These are phyloP conservation scores for Babesia ovis DNA, from an alignment of 169 alveolate species.

Conservation along the genomic window DNA sequence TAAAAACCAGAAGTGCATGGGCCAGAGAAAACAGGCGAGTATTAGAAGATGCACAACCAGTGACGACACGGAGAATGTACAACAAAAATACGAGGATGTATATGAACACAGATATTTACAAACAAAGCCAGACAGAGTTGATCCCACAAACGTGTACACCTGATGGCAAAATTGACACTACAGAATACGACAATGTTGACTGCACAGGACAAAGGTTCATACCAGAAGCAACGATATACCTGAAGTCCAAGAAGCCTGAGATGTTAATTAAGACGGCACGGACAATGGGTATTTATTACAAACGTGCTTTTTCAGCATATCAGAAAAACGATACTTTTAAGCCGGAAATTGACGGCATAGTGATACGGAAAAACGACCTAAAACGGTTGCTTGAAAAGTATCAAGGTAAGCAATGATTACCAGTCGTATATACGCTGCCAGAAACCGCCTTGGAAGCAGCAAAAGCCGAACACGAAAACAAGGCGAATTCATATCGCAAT, in stretches of 20 bases:
- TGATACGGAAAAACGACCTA: constrained; percentile 13
- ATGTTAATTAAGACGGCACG: constrained; percentile 16
- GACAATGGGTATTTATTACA: constrained; percentile 12
- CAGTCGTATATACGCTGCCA: neutral
- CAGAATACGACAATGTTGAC: constrained; percentile 42
- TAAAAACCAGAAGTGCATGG: constrained; percentile 56
- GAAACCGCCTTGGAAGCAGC: constrained; percentile 6
- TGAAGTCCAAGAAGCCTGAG: constrained; percentile 26
- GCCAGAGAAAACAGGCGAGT: constrained; percentile 44
- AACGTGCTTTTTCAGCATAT: constrained; percentile 47
- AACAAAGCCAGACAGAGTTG: constrained; percentile 28
- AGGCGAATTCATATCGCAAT: constrained; percentile 34
- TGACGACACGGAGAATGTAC: constrained; percentile 14
- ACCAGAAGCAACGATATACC: constrained; percentile 45
- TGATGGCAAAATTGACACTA: constrained; percentile 17
- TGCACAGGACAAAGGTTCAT: constrained; percentile 41
- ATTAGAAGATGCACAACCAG: constrained; percentile 32
- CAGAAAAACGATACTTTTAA: constrained; percentile 8
- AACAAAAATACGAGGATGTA: constrained; percentile 22
- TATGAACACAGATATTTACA: neutral
- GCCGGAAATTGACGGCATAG: constrained; percentile 59
- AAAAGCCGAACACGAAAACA: neutral
- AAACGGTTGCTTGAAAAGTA: constrained; percentile 23
- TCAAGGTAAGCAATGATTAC: constrained; percentile 12
- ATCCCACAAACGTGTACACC: constrained; percentile 2